Evolutionary conservation across 176 grass and related monocot species (phyloP), one percentile per base, ranked within the genome.

Genomic region (Musa schizocarpa): DNA sequence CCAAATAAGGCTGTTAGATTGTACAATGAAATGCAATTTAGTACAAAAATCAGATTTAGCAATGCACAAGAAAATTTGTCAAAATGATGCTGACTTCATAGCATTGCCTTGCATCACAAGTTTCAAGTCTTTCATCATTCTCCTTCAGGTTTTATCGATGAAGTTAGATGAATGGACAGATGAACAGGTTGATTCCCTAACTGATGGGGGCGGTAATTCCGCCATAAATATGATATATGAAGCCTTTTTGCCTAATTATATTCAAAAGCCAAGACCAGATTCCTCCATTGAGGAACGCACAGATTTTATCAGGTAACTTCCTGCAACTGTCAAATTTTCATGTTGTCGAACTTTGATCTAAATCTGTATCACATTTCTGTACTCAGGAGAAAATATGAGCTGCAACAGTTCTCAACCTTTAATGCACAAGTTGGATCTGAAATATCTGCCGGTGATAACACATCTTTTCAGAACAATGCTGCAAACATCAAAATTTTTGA

Each of bases 161-260:
- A 99, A 99, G 81, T 73, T 94, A 84, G 88, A 98, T 78, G 90
- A 91, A 67, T 98, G 95, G 90, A 86, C 90, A 66, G 82, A 99
- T 77, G 95, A 94, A 58, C 95, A 94, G 63, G 95, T 91, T 51
- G 86, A 98, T 77, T 43, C 81, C 70, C 84, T 98, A 68, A 53
- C 77, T 1, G 86, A 98, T 65, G 78, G 63, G 48, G 90, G 94
- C 63, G 94, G 86, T 49, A 98, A 98, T 89, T 74, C 72, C 76
- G 63, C 86, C 10, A 81, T 87, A 50, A 91, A 99, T 81, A 89
- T 56, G 85, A 91, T 72, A 81, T 98, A 89, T 50, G 95, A 98
- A 78, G 90, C 90, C 54, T 93, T 87, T 76, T 77, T 93, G 75
- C 90, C 91, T 43, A 82, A 89, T 72, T 82, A 80, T 71, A 85